Percentiles rank a stretch among this genome's conserved stretches.
Evolutionary conservation across 2,329 filamentous ascomycete species (phyloP).

Genomic region (Penicillium sp.): DNA sequence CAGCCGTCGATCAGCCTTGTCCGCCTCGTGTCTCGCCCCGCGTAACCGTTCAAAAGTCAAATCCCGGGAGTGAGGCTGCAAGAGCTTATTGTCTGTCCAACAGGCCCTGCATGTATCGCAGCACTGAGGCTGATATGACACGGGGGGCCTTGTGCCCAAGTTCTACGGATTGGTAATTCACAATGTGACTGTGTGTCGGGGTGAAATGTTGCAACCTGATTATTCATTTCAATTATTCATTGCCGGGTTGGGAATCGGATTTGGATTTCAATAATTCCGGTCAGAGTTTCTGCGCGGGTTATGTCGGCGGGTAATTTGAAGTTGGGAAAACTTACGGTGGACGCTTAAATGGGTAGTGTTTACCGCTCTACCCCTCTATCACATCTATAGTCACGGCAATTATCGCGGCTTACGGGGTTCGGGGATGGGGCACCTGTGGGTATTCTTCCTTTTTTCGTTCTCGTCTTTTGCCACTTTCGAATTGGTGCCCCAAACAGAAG

Average conservation of each 20-base stretch:
- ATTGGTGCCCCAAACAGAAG: not conserved
- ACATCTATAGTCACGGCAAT: not conserved
- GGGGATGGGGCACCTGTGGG: not conserved
- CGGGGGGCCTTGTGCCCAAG: not conserved
- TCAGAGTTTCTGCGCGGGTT: not conserved
- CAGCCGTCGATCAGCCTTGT: constrained; percentile 8
- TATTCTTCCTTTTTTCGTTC: not conserved
- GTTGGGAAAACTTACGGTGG: not conserved
- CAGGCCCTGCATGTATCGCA: constrained; percentile 1
- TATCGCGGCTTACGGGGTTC: not conserved
- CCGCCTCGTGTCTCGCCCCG: constrained; percentile 11
- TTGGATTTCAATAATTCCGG: too few species aligned
- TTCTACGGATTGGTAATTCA: not conserved
- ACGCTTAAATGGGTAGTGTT: not conserved
- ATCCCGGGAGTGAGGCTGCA: constrained; percentile 3
- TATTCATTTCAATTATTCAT: not conserved
- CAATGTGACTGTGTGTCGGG: not conserved
- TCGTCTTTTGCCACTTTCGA: too few species aligned
- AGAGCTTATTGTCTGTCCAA: constrained; percentile 5
- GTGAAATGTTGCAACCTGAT: not conserved
- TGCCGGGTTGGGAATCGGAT: not conserved
- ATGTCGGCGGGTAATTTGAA: not conserved
- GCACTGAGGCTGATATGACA: constrained; percentile 1
- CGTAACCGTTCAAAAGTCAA: not conserved
- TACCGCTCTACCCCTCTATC: not conserved